These are phyloP conservation scores for Mariannaea elegans DNA, from an alignment of 2,329 filamentous ascomycete species.

Conservation along the genomic window DNA sequence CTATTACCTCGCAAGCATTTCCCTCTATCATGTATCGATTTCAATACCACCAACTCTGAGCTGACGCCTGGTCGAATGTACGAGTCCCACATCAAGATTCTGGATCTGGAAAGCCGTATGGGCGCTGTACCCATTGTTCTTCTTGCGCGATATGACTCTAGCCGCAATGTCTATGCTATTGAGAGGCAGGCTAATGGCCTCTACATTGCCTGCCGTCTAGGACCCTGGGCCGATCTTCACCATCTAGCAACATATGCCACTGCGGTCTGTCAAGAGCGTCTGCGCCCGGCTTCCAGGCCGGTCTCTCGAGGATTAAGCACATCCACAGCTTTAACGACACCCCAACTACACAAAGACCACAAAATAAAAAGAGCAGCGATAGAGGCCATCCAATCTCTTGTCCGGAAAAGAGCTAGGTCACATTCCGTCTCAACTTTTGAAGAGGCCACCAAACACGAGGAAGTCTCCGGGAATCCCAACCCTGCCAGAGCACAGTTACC, in stretches of 20 bases:
- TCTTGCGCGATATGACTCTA: slow-evolving; percentile 67
- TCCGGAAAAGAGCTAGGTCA: slow-evolving; percentile 61
- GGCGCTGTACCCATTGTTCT: slow-evolving; percentile 64
- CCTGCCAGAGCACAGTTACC: slow-evolving; percentile 30
- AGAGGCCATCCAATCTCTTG: slow-evolving; percentile 69
- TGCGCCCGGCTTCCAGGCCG: slow-evolving; percentile 31
- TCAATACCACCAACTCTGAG: slow-evolving; percentile 58
- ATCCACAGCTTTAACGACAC: slow-evolving; percentile 49
- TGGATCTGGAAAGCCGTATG: slow-evolving; percentile 71
- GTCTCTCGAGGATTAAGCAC: slow-evolving; percentile 32
- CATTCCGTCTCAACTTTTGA: slow-evolving; percentile 52
- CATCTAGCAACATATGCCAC: slow-evolving; percentile 61
- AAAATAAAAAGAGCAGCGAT: slow-evolving; percentile 68
- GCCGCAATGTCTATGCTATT: slow-evolving; percentile 66
- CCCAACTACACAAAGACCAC: slow-evolving; percentile 57
- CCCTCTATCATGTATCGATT: slow-evolving; percentile 69
- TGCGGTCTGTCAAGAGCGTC: slow-evolving; percentile 43
- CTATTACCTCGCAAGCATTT: slow-evolving; percentile 69
- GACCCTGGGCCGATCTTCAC: slow-evolving; percentile 70
- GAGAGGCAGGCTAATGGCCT: slow-evolving; percentile 69
- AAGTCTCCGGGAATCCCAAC: slow-evolving; percentile 24
- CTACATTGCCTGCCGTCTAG: slow-evolving; percentile 75
- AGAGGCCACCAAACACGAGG: slow-evolving; percentile 33
- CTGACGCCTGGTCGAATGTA: slow-evolving; percentile 65
- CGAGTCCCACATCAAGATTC: slow-evolving; percentile 68